phyloP scores from a whole-genome alignment of 371 early-diverging fungal genomes.

The Dinochytrium kinnereticum region DNA sequence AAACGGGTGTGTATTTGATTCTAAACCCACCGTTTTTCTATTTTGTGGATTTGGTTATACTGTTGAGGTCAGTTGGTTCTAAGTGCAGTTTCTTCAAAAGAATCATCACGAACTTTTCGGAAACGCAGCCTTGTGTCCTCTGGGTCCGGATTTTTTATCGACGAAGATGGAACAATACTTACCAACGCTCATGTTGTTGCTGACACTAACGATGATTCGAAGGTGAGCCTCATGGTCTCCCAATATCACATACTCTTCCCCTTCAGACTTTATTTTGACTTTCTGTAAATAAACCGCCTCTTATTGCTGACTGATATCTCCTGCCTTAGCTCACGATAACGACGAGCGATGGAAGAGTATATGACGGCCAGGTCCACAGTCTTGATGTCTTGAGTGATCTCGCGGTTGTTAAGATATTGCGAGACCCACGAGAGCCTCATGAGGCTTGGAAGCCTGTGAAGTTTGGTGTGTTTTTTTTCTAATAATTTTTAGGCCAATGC shows the following conservation, averaged over 20 bases:
- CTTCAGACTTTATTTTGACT: too few species aligned
- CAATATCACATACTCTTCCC: too few species aligned
- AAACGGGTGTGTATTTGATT: conserved; percentile 42
- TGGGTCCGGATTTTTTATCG: conserved; percentile 55
- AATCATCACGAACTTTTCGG: conserved; percentile 36
- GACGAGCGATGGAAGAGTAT: conserved; percentile 41
- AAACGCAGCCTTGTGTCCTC: conserved; percentile 41
- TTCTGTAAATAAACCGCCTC: too few species aligned
- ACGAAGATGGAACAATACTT: conserved; percentile 45
- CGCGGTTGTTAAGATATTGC: conserved; percentile 44
- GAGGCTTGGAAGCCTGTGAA: conserved; percentile 30
- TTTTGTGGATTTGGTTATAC: too few species aligned
- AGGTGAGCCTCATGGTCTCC: too few species aligned
- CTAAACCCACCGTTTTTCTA: too few species aligned
- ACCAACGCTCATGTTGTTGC: conserved; percentile 57
- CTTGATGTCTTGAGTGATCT: conserved; percentile 52
- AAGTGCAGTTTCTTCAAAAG: too few species aligned
- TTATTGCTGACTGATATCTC: too few species aligned
- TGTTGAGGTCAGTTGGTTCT: too few species aligned
- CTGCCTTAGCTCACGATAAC: conserved; percentile 42
- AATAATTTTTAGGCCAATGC: background rate
- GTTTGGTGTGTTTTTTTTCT: conserved; percentile 29
- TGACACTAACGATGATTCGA: conserved; percentile 34
- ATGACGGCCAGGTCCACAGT: conserved; percentile 40
- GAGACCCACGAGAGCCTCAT: conserved; percentile 6